Evolutionary conservation across 2,329 filamentous ascomycete genomes (phyloP).

Genomic region (Thielaviopsis musarum): DNA sequence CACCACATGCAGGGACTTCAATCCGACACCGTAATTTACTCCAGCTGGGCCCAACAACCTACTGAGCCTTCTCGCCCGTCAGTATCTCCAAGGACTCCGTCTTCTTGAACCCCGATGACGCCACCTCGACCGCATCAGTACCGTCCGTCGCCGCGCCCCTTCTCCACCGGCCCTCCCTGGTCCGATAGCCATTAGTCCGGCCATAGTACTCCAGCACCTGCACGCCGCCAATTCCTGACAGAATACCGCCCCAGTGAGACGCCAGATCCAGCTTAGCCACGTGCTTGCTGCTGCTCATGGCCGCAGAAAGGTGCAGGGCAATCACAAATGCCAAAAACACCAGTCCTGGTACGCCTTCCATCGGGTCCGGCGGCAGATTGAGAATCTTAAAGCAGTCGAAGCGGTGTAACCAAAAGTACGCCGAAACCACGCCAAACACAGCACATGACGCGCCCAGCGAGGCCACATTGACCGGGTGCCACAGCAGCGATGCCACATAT

Average conservation of each 20-base stretch:
- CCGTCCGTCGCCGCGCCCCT: neutral
- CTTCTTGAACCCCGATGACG: neutral
- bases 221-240: constrained; percentile 27
- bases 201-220: constrained; percentile 18
- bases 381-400: constrained; percentile 40
- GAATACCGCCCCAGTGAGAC: constrained; percentile 36
- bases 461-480: constrained; percentile 31
- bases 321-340: constrained; percentile 34
- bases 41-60: neutral
- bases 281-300: constrained; percentile 26
- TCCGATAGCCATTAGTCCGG: constrained; percentile 5
- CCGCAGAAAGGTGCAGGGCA: constrained; percentile 31
- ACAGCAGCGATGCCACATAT: constrained; percentile 39
- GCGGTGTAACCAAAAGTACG: constrained; percentile 43
- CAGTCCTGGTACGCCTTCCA: constrained; percentile 35
- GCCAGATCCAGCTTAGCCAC: constrained; percentile 35
- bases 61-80: constrained; percentile 9
- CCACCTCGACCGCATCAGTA: neutral
- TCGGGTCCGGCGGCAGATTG: constrained; percentile 36
- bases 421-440: constrained; percentile 41
- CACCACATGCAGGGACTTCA: too few species aligned
- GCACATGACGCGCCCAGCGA: constrained; percentile 52
- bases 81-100: constrained; percentile 12
- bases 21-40: too few species aligned
- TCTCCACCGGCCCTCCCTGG: constrained; percentile 9